A percentile compares a stretch with the other conserved stretches of the same genome.
Conservation (phyloP, 169 alveolate species). For the Neospora caninum region DNA sequence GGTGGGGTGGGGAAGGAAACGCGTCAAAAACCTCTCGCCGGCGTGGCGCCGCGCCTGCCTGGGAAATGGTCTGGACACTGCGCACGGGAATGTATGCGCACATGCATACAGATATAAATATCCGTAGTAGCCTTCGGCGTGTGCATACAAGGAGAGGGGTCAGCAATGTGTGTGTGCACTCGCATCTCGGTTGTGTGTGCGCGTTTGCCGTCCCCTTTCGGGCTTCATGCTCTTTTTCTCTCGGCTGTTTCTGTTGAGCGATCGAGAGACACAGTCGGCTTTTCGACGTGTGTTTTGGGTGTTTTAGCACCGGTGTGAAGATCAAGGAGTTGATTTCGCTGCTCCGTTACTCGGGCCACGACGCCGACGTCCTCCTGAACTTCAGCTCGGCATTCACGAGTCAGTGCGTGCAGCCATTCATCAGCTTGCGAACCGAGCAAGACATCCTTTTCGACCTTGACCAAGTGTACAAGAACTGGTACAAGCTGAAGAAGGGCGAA, state of each 20-base stretch:
- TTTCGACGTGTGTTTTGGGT: too few relatives aligned
- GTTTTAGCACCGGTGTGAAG: constrained; percentile 66
- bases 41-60: too few relatives aligned
- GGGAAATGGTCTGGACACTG: too few relatives aligned
- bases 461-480: constrained; percentile 74
- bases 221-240: not conserved
- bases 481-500: constrained; percentile 76
- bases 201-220: not conserved
- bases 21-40: too few relatives aligned
- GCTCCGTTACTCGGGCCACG: constrained; percentile 78
- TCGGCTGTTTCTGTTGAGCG: too few relatives aligned
- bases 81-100: too few relatives aligned
- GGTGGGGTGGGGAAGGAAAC: too few relatives aligned
- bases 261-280: too few relatives aligned
- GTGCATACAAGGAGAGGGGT: not conserved
- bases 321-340: constrained; percentile 74
- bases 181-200: not conserved
- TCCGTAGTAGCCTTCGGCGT: not conserved
- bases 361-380: constrained; percentile 77
- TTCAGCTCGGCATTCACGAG: constrained; percentile 68
- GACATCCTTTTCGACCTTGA: constrained; percentile 75
- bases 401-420: constrained; percentile 73
- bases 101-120: not conserved
- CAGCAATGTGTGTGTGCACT: not conserved
- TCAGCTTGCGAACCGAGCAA: constrained; percentile 78